Percentiles rank a stretch among this genome's conserved stretches.
phyloP scores from a whole-genome alignment of 2,329 filamentous ascomycete genomes.

The Chaetomiaceae sp. region DNA sequence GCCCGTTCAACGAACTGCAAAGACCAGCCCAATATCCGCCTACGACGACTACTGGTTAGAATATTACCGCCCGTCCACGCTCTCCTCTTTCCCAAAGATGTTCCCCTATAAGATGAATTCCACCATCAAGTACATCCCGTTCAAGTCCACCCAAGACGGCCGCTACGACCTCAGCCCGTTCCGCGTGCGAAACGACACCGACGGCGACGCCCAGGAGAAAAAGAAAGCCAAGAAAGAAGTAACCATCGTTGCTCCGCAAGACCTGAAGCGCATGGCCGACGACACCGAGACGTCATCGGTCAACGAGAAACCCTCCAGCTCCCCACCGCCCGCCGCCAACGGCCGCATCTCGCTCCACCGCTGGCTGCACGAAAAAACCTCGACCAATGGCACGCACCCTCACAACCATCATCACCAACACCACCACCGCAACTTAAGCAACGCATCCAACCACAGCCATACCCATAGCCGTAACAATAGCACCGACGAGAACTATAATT shows the following conservation, averaged over 20 bases:
- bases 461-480: conserved; percentile 12
- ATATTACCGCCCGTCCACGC: conserved; percentile 83
- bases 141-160: conserved; percentile 66
- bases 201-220: conserved; percentile 56
- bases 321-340: conserved; percentile 29
- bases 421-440: conserved; percentile 6
- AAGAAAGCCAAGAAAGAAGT: conserved; percentile 64
- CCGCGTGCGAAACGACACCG: conserved; percentile 64
- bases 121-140: conserved; percentile 75
- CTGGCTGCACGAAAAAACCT: conserved; percentile 53
- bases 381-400: conserved; percentile 14
- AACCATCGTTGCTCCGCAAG: conserved; percentile 61
- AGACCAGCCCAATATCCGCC: conserved; percentile 48
- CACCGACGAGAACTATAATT: background rate
- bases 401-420: conserved; percentile 28
- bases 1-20: conserved; percentile 33
- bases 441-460: conserved; percentile 3
- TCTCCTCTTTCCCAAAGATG: conserved; percentile 88
- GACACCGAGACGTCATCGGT: conserved; percentile 36
- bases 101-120: conserved; percentile 92
- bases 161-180: conserved; percentile 87
- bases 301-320: conserved; percentile 24
- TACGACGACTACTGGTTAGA: conserved; percentile 97
- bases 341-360: conserved; percentile 54
- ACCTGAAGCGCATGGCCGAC: conserved; percentile 36